phyloP scores from a whole-genome alignment of 441 rosid genomes.

The Macaranga tanarius region DNA sequence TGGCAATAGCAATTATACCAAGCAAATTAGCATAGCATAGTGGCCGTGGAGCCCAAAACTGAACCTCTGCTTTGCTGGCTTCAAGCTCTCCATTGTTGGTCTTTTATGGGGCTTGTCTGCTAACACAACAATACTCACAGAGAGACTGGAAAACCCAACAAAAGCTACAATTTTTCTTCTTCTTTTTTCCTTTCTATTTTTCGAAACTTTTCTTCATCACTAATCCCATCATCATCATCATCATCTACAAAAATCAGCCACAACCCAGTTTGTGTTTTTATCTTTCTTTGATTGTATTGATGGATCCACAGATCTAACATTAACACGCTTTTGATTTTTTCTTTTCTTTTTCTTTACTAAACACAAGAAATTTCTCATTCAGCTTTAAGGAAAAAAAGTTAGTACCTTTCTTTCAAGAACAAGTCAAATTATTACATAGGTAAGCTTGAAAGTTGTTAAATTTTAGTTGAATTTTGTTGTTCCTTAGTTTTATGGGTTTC shows the following conservation, averaged over 20 bases:
- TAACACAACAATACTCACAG: slow-evolving; percentile 11
- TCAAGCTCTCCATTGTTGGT: slow-evolving; percentile 65
- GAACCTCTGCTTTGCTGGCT: slow-evolving; percentile 84
- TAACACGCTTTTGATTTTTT: neutral
- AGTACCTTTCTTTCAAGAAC: slow-evolving; percentile 11
- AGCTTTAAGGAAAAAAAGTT: slow-evolving; percentile 11
- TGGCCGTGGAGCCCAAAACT: slow-evolving; percentile 64
- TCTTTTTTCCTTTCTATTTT: slow-evolving; percentile 7
- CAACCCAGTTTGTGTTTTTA: slow-evolving; percentile 16
- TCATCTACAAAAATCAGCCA: neutral
- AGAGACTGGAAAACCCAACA: slow-evolving; percentile 2
- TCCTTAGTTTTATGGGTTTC: slow-evolving; percentile 3
- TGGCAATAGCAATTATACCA: neutral
- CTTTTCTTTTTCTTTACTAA: neutral
- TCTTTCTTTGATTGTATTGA: slow-evolving; percentile 21
- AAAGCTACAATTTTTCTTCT: neutral
- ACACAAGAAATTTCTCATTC: slow-evolving; percentile 26
- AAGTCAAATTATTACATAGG: slow-evolving; percentile 29
- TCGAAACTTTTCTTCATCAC: slow-evolving; percentile 12
- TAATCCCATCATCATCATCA: slow-evolving; percentile 17
- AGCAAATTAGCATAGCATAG: slow-evolving; percentile 6
- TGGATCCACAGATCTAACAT: slow-evolving; percentile 67
- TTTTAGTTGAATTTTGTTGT: slow-evolving; percentile 19
- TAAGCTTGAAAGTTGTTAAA: slow-evolving; percentile 24
- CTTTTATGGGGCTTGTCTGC: slow-evolving; percentile 71